Base-by-base conservation (phyloP, 2,329 filamentous ascomycete genomes). In the Trichophyton rubrum region DNA sequence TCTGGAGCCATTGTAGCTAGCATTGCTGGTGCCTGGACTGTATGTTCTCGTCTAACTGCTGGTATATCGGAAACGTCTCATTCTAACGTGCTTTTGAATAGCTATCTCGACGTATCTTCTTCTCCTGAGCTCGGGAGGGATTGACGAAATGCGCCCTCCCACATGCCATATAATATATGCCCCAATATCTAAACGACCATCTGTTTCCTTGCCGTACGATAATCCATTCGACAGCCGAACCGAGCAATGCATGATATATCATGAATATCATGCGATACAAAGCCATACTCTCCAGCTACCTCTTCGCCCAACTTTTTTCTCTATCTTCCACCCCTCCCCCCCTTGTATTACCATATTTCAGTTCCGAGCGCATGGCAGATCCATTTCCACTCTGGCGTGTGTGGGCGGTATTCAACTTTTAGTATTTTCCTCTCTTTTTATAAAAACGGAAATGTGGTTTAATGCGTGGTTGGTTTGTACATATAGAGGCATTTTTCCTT, bases 1-100 rank as follows among this genome's bases (percentile, higher is more conserved):
- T 96, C 91, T 40, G 89, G 90, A 64, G 89, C 86, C 67, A 86
- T 99, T 66, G 91, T 97, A 62, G 93, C 87, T 59, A 84, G 85
- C 47, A 81, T 93, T 64, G 95, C 93, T 60, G 90, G 88, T 65
- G 82, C 79, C 62, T 99, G 95, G 93, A 87, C 91, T 70, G 92
- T 99, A 84, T 77, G 89, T 47, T 11, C 24, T n/a, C 62, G 51
- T 40, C 57, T 59, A 57, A 60, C 49, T 63, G 27, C 60, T 47
- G 58, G 9, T 35, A 49, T 60, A 41, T 51, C 13, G 13, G 22
- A 38, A 51, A 27, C 62, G 64, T 62, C 17, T 17, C 27, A 15
- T 58, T 60, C 62, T 65, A 60, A 65, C 64, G 61, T 62, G 70
- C 62, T 13, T 24, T 17, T 38, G 60, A 30, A 45, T 63, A 82